Base-by-base conservation (phyloP, 2,329 filamentous ascomycete genomes). In the Penicillium sp. region DNA sequence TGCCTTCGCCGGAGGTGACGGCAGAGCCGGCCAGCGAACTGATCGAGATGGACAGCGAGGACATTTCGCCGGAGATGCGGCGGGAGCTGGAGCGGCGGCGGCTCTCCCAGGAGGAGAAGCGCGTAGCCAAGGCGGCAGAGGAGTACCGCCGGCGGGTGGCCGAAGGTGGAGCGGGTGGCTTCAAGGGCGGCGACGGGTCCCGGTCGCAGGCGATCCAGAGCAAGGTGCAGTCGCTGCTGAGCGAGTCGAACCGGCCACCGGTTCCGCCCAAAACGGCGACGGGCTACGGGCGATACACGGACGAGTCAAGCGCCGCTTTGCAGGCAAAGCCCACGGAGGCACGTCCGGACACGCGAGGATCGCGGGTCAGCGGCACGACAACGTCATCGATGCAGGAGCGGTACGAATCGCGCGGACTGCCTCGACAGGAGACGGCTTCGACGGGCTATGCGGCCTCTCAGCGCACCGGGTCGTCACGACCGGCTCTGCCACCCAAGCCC, bases 201-300 rank as follows among this genome's bases (percentile, higher is more conserved):
- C 63, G 80, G 75, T 88, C 89, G 17, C 80, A 83, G n/a, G 87
- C 84, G 24, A 98, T 98, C 59, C 89, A 97, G 66, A 89, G 87
- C 63, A 84, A 91, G 56, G 88, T 98, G 47, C 87, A 94, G 71
- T 88, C 81, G 43, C 74, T 97, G 43, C 73, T 98, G 13, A 59
- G 83, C 53, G 90, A 96, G 62, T 88, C 85, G 82, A 76, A 56
- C 75, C 81, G 5, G 70, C 80, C 12, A 71, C 77, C 1, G n/a
- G n/a, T n/a, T n/a, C n/a, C n/a, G n/a, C 71, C 72, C 13, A 82
- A 83, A 57, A 95, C 88, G 0, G 90, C 90, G 1, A 84, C 90
- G 56, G 91, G 91, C 0, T 97, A 97, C 65, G 93, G 93, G 7
- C 84, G 84, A 52, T 96, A 87, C 66, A 89, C 90, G 19, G 86